Evolutionary conservation across 2,329 filamentous ascomycete genomes (phyloP).

Genomic region (Pseudogymnoascus pannorum): DNA sequence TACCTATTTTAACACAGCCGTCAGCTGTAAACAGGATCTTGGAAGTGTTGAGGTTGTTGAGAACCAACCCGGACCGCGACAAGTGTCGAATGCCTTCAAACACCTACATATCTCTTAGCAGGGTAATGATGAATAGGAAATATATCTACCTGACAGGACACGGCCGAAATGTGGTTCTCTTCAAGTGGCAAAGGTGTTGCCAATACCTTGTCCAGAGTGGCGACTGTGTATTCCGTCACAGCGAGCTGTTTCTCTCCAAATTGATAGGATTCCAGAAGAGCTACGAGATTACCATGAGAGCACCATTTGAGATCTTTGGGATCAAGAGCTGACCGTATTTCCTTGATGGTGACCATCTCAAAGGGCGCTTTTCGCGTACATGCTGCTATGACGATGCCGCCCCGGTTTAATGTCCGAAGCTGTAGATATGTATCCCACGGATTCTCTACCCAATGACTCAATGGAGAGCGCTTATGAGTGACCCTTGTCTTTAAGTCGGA

Average conservation of each 20-base stretch:
- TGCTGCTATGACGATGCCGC: constrained; percentile 12
- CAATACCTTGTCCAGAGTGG: constrained; percentile 15
- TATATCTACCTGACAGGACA: constrained; percentile 12
- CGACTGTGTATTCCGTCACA: constrained; percentile 15
- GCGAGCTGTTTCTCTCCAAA: constrained; percentile 12
- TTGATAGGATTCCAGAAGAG: constrained; percentile 12
- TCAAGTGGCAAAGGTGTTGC: constrained; percentile 12
- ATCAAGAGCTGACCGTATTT: constrained; percentile 8
- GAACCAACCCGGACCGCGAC: constrained; percentile 9
- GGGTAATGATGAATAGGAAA: neutral
- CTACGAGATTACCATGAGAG: constrained; percentile 13
- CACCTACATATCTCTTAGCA: constrained; percentile 9
- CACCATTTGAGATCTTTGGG: constrained; percentile 12
- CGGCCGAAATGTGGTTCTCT: constrained; percentile 14
- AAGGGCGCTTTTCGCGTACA: constrained; percentile 11
- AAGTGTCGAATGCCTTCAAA: constrained; percentile 15
- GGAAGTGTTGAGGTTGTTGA: constrained; percentile 4
- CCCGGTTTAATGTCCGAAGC: constrained; percentile 12
- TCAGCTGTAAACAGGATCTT: constrained; percentile 9
- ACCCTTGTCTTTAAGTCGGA: neutral
- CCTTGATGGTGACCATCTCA: constrained; percentile 13
- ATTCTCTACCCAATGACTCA: neutral
- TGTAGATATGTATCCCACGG: constrained; percentile 11
- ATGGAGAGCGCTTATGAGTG: neutral
- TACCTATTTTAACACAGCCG: constrained; percentile 13